Conservation (phyloP, 2,329 filamentous ascomycete species). For the Fusarium sterilihyphosum region DNA sequence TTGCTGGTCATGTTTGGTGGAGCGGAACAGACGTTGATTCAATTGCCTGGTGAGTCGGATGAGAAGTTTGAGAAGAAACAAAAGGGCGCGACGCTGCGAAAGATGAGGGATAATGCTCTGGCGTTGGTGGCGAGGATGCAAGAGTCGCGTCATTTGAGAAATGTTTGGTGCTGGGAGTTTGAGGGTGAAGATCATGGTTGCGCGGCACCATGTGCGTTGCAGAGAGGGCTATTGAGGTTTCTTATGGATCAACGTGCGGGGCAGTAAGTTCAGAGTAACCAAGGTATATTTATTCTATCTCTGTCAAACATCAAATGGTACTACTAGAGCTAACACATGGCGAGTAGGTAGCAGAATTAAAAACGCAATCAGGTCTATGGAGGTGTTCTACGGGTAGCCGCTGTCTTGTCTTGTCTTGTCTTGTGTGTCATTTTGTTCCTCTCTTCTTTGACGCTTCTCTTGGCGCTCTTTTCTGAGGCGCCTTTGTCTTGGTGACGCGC, state of each 20-base stretch:
- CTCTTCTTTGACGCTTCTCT: neutral
- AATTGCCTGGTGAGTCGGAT: slow-evolving; percentile 42
- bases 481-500: neutral
- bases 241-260: slow-evolving; percentile 17
- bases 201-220: slow-evolving; percentile 33
- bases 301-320: neutral
- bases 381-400: neutral
- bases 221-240: slow-evolving; percentile 36
- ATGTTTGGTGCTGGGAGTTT: slow-evolving; percentile 41
- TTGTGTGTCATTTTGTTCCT: neutral
- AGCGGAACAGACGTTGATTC: slow-evolving; percentile 45
- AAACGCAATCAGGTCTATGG: neutral
- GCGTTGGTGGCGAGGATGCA: slow-evolving; percentile 35
- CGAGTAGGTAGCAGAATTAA: neutral
- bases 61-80: slow-evolving; percentile 44
- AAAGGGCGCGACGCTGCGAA: slow-evolving; percentile 27
- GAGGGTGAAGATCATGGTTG: slow-evolving; percentile 42
- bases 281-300: neutral
- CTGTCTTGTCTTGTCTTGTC: neutral
- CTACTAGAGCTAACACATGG: neutral
- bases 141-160: slow-evolving; percentile 24
- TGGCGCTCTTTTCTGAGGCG: neutral
- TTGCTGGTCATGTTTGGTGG: slow-evolving; percentile 48
- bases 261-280: neutral
- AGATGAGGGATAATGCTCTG: slow-evolving; percentile 38